Percentiles rank a stretch among this genome's conserved stretches.
Conservation (phyloP, 31 red algal genomes). For the Odonthalia washingtoniensis region DNA sequence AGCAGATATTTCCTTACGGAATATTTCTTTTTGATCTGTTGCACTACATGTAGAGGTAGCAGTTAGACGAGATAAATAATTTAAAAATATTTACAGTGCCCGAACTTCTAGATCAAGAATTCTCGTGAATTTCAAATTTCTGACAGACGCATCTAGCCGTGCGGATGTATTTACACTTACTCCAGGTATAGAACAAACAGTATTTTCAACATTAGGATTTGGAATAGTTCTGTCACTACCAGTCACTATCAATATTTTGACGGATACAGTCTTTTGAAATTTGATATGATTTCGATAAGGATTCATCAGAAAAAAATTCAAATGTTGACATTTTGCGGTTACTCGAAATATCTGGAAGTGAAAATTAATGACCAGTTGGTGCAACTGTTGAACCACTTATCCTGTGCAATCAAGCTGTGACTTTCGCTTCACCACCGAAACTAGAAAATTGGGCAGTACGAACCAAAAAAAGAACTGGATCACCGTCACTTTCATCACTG, state of each 20-base stretch:
- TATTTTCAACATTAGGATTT: neutral
- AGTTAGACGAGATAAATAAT: neutral
- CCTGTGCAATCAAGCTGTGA: neutral
- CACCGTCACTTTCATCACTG: neutral
- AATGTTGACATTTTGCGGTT: neutral
- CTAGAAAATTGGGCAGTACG: too few relatives aligned
- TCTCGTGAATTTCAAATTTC: slow-evolving; percentile 3
- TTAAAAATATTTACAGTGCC: neutral
- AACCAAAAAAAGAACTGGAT: slow-evolving; percentile 14
- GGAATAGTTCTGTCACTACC: neutral
- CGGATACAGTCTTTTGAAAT: neutral
- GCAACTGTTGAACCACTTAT: neutral
- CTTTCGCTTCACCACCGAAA: neutral
- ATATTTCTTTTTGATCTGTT: neutral
- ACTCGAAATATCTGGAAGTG: neutral
- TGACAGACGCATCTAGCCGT: slow-evolving; percentile 4
- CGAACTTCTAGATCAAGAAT: slow-evolving; percentile 2
- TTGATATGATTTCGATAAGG: too few relatives aligned
- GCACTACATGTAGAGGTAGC: neutral
- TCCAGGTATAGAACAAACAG: neutral
- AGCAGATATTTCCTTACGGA: neutral
- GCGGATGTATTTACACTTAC: neutral
- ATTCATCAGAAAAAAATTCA: neutral
- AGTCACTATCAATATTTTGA: neutral
- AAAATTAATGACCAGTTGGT: neutral